Evolutionary conservation across 257 asterid genomes (phyloP).

Genomic region (Nicotiana benthamiana): DNA sequence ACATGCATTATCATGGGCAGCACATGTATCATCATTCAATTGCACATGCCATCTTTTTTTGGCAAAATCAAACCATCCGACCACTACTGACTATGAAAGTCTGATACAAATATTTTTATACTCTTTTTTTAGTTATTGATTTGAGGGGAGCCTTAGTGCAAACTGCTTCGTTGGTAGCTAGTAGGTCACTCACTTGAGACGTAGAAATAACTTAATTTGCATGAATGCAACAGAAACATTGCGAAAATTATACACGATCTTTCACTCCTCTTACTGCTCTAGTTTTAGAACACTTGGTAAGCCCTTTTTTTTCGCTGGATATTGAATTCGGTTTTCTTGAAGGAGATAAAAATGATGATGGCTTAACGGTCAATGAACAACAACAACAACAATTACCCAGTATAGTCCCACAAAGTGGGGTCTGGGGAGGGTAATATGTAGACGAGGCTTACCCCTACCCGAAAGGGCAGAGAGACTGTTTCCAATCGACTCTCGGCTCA

Average conservation of each 20-base stretch:
- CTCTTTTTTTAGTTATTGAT: background rate
- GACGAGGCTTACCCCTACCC: too few relatives aligned
- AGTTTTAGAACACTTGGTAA: background rate
- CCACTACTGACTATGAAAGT: background rate
- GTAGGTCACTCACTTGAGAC: background rate
- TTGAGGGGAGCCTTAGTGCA: background rate
- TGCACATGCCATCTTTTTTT: slow-evolving; percentile 10
- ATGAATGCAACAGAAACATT: background rate
- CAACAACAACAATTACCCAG: too few relatives aligned
- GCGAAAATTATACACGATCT: background rate
- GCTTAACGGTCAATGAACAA: background rate
- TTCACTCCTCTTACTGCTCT: background rate
- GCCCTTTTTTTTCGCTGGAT: background rate
- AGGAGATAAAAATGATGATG: background rate
- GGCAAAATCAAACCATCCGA: background rate
- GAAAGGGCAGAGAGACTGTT: too few relatives aligned
- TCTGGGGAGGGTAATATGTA: too few relatives aligned
- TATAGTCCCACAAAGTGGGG: too few relatives aligned
- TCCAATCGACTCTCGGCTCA: too few relatives aligned
- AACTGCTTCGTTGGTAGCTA: background rate
- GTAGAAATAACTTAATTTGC: background rate
- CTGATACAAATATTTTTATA: background rate
- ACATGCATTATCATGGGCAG: slow-evolving; percentile 10
- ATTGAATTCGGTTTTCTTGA: background rate
- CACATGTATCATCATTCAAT: slow-evolving; percentile 10